Base-by-base conservation (phyloP, 1,284 basidiomycete species). In the Ceratobasidium sp. region DNA sequence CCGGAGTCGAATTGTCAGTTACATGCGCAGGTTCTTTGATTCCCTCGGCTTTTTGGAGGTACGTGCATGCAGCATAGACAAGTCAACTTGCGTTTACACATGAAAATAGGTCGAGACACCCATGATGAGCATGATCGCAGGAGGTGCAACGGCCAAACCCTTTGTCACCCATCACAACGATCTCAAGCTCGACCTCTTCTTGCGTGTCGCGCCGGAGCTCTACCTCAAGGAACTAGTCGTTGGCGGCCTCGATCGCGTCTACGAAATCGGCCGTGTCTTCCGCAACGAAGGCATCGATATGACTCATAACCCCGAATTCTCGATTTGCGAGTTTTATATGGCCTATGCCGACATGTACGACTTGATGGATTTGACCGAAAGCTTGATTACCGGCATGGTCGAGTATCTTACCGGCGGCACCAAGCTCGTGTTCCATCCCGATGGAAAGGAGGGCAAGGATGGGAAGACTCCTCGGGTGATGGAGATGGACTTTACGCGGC, bases 291-390 rank as follows among this genome's bases (percentile, higher is more conserved):
- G 96, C 71, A 99, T 99, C 84, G 98, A 99, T 87, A 88, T 99
- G 82, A 99, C 97, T 35, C 96, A 98, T 86, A 98, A 98, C 86
- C 96, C 96, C 80, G 96, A 97, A 84, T 97, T 98, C 88, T 96
- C 96, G 27, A 98, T 99, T 86, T 99, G 97, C 90, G 97, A 99
- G 88, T 99, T 99, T 87, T 99, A 99, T 85, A 99, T 99, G 97
- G 97, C 97, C 38, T 99, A 99, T 83, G 97, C 97, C 80, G 97
- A 99, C 86, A 98, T 98, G 96, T 95, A 97, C 88, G 98, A 99
- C 84, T 81, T 99, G 79, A 99, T 99, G 97, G 97, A 99, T 78
- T 90, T 99, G 81, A 99, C 97, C 50, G 98, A 99, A 87, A 87
- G 87, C 65, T 89, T 99, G 88, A 86, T 99, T 54, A 95, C 96